Conservation (phyloP, 225 moss, liverwort and hornwort species). For the Asterella californica region DNA sequence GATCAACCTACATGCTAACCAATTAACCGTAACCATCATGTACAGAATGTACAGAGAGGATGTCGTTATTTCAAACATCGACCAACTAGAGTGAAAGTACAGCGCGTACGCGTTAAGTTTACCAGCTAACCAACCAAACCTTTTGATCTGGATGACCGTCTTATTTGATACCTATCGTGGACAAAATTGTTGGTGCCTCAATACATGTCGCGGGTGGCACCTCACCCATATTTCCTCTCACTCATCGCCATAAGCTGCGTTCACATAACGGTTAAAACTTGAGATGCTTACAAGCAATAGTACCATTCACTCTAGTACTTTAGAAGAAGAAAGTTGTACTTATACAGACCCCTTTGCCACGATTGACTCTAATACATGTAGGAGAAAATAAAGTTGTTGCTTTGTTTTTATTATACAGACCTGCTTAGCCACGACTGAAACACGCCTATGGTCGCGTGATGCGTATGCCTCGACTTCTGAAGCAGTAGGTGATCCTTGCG, state of each 20-base stretch:
- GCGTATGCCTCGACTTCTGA: conserved; percentile 40
- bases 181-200: conserved; percentile 1
- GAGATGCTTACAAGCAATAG: not conserved
- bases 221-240: conserved; percentile 2
- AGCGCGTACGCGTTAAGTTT: not conserved
- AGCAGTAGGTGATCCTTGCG: conserved; percentile 24
- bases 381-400: not conserved
- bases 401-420: conserved; percentile 28
- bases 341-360: too few species aligned
- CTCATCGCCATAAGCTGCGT: conserved; percentile 16
- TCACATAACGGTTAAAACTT: not conserved
- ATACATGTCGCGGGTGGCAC: not conserved
- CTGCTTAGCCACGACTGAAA: conserved; percentile 94
- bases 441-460: conserved; percentile 75
- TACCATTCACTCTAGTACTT: not conserved
- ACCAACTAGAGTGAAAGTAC: not conserved
- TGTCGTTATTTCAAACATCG: not conserved
- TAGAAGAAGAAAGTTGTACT: too few species aligned
- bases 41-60: not conserved
- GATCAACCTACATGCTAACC: not conserved
- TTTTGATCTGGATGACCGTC: not conserved
- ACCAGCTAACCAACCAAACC: not conserved
- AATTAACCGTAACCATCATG: not conserved
- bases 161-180: not conserved
- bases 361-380: not conserved